phyloP scores from a whole-genome alignment of 345 rosid species.

The Salix viminalis region DNA sequence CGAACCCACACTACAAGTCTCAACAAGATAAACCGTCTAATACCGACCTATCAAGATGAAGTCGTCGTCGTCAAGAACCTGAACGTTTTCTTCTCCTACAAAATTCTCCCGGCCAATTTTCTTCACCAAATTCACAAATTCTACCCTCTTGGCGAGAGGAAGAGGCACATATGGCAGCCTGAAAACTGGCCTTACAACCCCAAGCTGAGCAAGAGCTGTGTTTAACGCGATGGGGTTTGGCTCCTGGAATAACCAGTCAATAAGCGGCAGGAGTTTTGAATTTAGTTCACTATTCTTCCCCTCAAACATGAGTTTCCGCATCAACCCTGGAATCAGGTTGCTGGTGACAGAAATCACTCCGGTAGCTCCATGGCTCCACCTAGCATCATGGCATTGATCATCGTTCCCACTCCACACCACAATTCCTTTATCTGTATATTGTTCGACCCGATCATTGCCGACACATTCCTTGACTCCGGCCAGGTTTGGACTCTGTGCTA shows the following conservation, averaged over 20 bases:
- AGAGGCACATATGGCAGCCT: slow-evolving; percentile 79
- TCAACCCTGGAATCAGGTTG: slow-evolving; percentile 65
- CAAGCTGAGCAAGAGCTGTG: slow-evolving; percentile 85
- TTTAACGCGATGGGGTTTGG: slow-evolving; percentile 83
- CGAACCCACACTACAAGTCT: neutral
- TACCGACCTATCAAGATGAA: slow-evolving; percentile 65
- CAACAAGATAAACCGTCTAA: slow-evolving; percentile 22
- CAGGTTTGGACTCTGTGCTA: slow-evolving; percentile 57
- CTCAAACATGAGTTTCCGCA: slow-evolving; percentile 57
- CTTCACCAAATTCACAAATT: slow-evolving; percentile 66
- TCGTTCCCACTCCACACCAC: slow-evolving; percentile 90
- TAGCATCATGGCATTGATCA: slow-evolving; percentile 79
- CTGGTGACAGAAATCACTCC: slow-evolving; percentile 80
- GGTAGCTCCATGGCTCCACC: slow-evolving; percentile 67
- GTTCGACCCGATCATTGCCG: slow-evolving; percentile 61
- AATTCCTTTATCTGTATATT: slow-evolving; percentile 55
- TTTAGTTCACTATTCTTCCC: slow-evolving; percentile 58
- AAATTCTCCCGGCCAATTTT: slow-evolving; percentile 66
- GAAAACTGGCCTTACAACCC: slow-evolving; percentile 75
- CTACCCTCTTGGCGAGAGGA: slow-evolving; percentile 51
- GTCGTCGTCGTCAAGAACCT: slow-evolving; percentile 68
- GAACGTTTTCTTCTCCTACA: slow-evolving; percentile 70
- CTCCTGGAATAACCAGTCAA: slow-evolving; percentile 71
- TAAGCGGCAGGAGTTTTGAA: slow-evolving; percentile 61
- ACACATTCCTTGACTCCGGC: slow-evolving; percentile 80